Percentiles rank a stretch among this genome's conserved stretches.
These are phyloP conservation scores for Penicillium sp. DNA, from an alignment of 2,329 filamentous ascomycete genomes.

Conservation along the genomic window DNA sequence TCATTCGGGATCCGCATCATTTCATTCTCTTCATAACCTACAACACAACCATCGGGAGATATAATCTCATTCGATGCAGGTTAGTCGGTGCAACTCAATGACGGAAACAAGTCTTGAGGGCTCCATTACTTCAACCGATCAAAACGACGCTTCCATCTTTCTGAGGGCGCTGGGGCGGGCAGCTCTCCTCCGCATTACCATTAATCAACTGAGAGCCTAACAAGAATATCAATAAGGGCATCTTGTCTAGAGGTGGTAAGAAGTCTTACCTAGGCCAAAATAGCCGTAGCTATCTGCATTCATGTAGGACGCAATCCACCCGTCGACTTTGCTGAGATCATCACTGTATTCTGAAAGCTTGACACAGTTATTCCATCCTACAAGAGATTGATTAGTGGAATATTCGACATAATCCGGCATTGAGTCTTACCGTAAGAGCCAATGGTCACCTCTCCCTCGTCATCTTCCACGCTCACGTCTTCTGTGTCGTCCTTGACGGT, in stretches of 20 bases:
- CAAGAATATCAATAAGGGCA: not conserved
- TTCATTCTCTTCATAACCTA: too few relatives aligned
- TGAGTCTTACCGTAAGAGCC: not conserved
- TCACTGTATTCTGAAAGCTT: not conserved
- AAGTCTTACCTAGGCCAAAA: not conserved
- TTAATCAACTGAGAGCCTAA: not conserved
- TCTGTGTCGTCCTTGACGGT: not conserved
- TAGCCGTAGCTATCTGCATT: not conserved
- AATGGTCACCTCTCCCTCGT: not conserved
- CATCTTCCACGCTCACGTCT: too few relatives aligned
- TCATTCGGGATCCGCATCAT: too few relatives aligned
- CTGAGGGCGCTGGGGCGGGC: not conserved
- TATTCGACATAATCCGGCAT: not conserved
- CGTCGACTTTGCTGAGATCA: not conserved
- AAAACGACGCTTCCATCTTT: not conserved
- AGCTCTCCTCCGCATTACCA: not conserved
- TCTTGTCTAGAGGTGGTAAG: not conserved
- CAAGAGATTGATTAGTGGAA: not conserved
- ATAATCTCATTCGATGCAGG: too few relatives aligned
- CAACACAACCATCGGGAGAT: too few relatives aligned
- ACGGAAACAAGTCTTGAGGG: too few relatives aligned
- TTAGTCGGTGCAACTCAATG: too few relatives aligned
- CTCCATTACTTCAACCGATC: too few relatives aligned
- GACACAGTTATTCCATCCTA: not conserved
- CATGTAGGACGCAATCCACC: not conserved